A percentile compares a stretch with the other conserved stretches of the same genome.
These are phyloP conservation scores for Apophysomyces sp. DNA, from an alignment of 371 early-diverging fungal species.

Conservation along the genomic window DNA sequence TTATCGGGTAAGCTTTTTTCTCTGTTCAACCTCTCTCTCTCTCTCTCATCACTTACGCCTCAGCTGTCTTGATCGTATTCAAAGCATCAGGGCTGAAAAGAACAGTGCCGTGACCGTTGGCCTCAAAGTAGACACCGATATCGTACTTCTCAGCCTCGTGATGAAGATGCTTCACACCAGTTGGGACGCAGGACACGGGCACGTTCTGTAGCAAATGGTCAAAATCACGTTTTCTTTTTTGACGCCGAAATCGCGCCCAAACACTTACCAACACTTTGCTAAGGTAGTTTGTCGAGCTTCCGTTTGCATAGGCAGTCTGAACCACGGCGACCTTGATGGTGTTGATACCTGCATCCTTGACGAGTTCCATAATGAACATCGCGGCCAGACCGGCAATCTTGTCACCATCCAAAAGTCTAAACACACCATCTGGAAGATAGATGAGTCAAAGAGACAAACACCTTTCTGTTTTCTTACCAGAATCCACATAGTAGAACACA, in stretches of 20 bases:
- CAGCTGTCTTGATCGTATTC: constrained; percentile 68
- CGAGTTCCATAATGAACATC: constrained; percentile 86
- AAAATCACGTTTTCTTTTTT: too few relatives aligned
- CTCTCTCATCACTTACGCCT: constrained; percentile 69
- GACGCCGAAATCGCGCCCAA: background rate
- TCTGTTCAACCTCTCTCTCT: background rate
- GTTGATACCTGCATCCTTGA: constrained; percentile 73
- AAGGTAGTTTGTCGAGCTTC: constrained; percentile 92
- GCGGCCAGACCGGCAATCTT: constrained; percentile 96
- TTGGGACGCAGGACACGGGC: constrained; percentile 92
- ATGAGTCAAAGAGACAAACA: background rate
- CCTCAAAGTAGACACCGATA: constrained; percentile 99
- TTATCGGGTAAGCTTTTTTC: background rate
- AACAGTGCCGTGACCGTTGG: constrained; percentile 99
- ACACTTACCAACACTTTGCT: constrained; percentile 72
- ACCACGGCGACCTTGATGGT: constrained; percentile 92
- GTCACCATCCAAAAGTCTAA: constrained; percentile 96
- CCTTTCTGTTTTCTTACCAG: constrained; percentile 38
- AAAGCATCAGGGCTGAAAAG: constrained; percentile 88
- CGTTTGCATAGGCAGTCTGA: constrained; percentile 99
- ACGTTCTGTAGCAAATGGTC: constrained; percentile 60
- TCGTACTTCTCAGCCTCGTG: constrained; percentile 97
- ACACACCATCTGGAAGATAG: constrained; percentile 55
- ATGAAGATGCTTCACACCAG: constrained; percentile 99
- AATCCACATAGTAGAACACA: constrained; percentile 89